These are phyloP conservation scores for Musa acuminata DNA, from an alignment of 176 grass and related monocot species.

Conservation along the genomic window DNA sequence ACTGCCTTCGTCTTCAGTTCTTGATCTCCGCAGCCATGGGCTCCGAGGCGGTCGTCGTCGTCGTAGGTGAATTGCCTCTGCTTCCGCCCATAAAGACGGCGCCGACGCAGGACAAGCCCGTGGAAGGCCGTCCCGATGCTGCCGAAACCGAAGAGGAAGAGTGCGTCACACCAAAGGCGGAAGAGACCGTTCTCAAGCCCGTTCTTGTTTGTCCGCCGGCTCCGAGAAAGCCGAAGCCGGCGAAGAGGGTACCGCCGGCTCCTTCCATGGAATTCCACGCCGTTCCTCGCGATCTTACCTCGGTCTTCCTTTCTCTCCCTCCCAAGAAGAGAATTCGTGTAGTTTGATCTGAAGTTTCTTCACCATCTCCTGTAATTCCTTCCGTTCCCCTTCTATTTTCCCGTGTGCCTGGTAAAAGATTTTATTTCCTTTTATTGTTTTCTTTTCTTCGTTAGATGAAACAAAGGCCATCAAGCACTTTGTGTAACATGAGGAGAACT, in stretches of 20 bases:
- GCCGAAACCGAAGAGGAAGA: neutral
- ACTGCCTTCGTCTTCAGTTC: neutral
- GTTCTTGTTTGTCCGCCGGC: too few relatives aligned
- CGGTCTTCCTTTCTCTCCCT: constrained; percentile 13
- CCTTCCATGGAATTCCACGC: neutral
- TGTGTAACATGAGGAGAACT: neutral
- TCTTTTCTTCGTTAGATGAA: neutral
- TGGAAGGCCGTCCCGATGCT: neutral
- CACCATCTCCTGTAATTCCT: too few relatives aligned
- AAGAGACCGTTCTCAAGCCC: constrained; percentile 8
- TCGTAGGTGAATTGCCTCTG: constrained; percentile 3
- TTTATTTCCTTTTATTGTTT: neutral
- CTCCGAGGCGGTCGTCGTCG: neutral
- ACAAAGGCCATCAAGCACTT: neutral
- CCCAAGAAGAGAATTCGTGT: constrained; percentile 22
- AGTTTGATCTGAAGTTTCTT: neutral
- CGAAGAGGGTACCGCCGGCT: neutral
- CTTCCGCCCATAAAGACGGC: constrained; percentile 3
- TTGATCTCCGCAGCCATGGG: neutral
- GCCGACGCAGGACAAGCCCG: neutral
- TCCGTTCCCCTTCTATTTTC: neutral
- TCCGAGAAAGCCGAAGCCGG: too few relatives aligned
- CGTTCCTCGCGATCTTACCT: constrained; percentile 5
- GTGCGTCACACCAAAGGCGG: constrained; percentile 13
- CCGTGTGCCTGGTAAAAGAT: neutral